Percentiles rank a stretch among this genome's conserved stretches.
phyloP scores from a whole-genome alignment of 176 grass and related monocot species.

The Ensete glaucum region DNA sequence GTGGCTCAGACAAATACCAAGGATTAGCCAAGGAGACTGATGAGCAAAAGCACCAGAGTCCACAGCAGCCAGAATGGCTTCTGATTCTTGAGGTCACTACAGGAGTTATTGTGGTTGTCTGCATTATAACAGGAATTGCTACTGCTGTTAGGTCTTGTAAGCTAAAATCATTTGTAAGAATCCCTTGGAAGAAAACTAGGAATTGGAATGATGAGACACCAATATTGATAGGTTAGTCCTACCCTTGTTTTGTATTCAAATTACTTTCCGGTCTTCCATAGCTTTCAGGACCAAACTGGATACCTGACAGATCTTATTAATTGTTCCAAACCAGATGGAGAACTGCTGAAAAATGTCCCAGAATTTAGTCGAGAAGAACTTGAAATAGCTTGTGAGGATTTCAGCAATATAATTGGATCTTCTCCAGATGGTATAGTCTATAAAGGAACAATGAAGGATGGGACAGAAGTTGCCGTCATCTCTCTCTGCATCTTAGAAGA shows the following conservation, averaged over 20 bases:
- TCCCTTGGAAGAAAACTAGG: conserved; percentile 56
- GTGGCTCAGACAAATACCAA: conserved; percentile 44
- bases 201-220: conserved; percentile 70
- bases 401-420: conserved; percentile 98
- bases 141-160: conserved; percentile 76
- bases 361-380: conserved; percentile 72
- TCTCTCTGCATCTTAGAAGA: conserved; percentile 61
- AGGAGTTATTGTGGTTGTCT: conserved; percentile 64
- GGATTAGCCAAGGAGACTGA: conserved; percentile 24
- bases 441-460: conserved; percentile 88
- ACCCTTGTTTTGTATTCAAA: conserved; percentile 5
- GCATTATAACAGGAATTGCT: conserved; percentile 42
- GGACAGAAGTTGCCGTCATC: conserved; percentile 80
- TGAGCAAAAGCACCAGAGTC: conserved; percentile 41
- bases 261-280: not conserved
- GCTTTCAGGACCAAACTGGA: not conserved
- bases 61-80: conserved; percentile 79
- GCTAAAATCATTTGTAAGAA: conserved; percentile 49
- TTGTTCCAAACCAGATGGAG: conserved; percentile 47
- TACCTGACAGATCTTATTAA: conserved; percentile 1
- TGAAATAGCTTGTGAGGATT: conserved; percentile 96
- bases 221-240: conserved; percentile 49
- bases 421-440: conserved; percentile 66
- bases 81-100: conserved; percentile 82
- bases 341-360: conserved; percentile 65